Percentiles rank a stretch among this genome's conserved stretches.
Evolutionary conservation across 768 basidiomycete species (phyloP).

Genomic region (Cystofilobasidium capitatum): DNA sequence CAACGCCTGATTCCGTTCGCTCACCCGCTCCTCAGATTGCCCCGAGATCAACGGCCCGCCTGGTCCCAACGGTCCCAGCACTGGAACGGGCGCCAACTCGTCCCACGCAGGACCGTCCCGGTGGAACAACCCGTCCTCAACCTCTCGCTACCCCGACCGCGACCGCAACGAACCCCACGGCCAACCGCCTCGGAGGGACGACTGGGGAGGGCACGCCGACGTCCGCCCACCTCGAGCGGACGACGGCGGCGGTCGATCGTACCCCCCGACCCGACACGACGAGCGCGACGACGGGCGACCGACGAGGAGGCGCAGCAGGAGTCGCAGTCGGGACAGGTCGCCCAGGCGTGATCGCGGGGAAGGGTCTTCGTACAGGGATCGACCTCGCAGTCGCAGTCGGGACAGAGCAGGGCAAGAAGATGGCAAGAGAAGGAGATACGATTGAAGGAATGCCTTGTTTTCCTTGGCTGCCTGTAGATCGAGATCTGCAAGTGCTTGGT

Average conservation of each 20-base stretch:
- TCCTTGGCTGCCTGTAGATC: no score
- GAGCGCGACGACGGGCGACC: background rate
- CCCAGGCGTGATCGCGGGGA: background rate
- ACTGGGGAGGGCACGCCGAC: slow-evolving; percentile 18
- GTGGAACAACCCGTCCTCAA: slow-evolving; percentile 16
- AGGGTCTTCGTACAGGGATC: background rate
- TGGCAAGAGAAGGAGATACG: slow-evolving; percentile 17
- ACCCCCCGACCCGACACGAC: slow-evolving; percentile 18
- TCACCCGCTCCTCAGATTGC: slow-evolving; percentile 9
- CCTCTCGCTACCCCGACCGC: slow-evolving; percentile 17
- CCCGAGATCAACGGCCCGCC: slow-evolving; percentile 20
- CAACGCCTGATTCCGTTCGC: background rate
- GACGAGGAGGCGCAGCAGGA: slow-evolving; percentile 8
- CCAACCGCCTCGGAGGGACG: background rate
- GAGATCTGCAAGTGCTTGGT: no score
- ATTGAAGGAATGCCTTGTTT: no score
- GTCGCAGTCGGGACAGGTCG: slow-evolving; percentile 5
- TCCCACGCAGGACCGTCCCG: slow-evolving; percentile 21
- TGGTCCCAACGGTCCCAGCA: slow-evolving; percentile 10
- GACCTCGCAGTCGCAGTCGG: background rate
- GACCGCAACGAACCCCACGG: slow-evolving; percentile 1
- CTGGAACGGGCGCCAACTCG: slow-evolving; percentile 23
- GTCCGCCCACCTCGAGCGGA: slow-evolving; percentile 27
- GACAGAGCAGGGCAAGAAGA: background rate
- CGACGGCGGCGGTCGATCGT: slow-evolving; percentile 24